phyloP scores from a whole-genome alignment of 139 green algal species.

The Micractinium conductrix region DNA sequence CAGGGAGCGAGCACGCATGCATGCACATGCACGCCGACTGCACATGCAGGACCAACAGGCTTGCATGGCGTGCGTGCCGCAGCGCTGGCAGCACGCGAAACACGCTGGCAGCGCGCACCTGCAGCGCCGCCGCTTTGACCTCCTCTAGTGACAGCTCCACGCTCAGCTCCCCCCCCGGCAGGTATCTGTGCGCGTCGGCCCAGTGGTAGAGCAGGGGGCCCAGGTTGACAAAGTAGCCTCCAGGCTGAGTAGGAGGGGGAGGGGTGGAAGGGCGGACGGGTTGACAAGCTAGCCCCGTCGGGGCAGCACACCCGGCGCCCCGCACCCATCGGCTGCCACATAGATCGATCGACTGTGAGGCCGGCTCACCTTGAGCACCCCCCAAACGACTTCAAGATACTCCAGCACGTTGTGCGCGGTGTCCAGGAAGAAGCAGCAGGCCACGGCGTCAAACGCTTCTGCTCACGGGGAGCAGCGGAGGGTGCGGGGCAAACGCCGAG shows the following conservation, averaged over 20 bases:
- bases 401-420: constrained; percentile 98
- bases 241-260: constrained; percentile 48
- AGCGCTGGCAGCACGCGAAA: too few relatives aligned
- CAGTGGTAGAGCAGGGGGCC: constrained; percentile 98
- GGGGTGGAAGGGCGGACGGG: not conserved
- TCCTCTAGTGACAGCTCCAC: constrained; percentile 83
- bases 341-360: too few relatives aligned
- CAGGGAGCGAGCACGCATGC: not conserved
- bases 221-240: constrained; percentile 91
- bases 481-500: not conserved
- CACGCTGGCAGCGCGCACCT: constrained; percentile 57
- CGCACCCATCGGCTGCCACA: too few relatives aligned
- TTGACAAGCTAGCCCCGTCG: too few relatives aligned
- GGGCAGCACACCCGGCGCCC: too few relatives aligned
- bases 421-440: constrained; percentile 99
- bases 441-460: constrained; percentile 85
- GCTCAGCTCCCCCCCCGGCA: constrained; percentile 58
- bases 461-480: not conserved
- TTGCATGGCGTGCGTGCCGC: too few relatives aligned
- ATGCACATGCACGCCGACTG: too few relatives aligned
- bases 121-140: constrained; percentile 59
- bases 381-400: constrained; percentile 87
- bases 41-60: too few relatives aligned
- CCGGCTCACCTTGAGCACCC: constrained; percentile 59
- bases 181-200: constrained; percentile 61